Evolutionary conservation across 2,329 filamentous ascomycete genomes (phyloP).

Genomic region (Trichophyton mentagrophytes): DNA sequence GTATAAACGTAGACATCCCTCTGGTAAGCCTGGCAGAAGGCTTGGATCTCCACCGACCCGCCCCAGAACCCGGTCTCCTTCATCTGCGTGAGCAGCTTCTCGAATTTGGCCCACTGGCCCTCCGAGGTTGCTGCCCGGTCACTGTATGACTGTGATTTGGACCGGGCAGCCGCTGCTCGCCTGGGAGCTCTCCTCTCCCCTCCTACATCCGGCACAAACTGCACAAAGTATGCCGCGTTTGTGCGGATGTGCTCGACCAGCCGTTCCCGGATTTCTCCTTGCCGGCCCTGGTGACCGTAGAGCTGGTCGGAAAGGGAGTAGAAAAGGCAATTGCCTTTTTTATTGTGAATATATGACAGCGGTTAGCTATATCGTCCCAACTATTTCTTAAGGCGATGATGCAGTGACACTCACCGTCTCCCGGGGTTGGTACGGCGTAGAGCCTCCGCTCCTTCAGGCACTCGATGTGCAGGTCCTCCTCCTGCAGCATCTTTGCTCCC

Average conservation of each 20-base stretch:
- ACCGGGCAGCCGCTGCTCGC: slow-evolving; percentile 30
- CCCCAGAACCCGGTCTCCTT: slow-evolving; percentile 49
- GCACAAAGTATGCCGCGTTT: slow-evolving; percentile 50
- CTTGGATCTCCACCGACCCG: slow-evolving; percentile 54
- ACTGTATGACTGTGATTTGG: slow-evolving; percentile 31
- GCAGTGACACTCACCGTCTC: slow-evolving; percentile 45
- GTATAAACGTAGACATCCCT: slow-evolving; percentile 51
- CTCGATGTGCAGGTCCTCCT: slow-evolving; percentile 26
- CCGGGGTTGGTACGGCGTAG: slow-evolving; percentile 46
- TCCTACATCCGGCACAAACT: slow-evolving; percentile 46
- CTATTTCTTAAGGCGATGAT: slow-evolving; percentile 8
- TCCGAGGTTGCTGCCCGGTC: slow-evolving; percentile 39
- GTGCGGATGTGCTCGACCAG: slow-evolving; percentile 51
- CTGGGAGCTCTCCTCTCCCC: slow-evolving; percentile 47
- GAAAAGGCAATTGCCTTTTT: slow-evolving; percentile 56
- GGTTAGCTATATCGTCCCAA: slow-evolving; percentile 3
- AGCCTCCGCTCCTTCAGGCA: slow-evolving; percentile 43
- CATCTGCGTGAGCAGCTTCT: slow-evolving; percentile 47
- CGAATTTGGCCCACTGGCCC: slow-evolving; percentile 47
- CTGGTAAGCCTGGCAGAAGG: slow-evolving; percentile 50
- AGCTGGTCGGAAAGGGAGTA: slow-evolving; percentile 56
- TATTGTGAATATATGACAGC: not conserved
- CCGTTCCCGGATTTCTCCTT: slow-evolving; percentile 44
- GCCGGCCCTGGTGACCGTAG: slow-evolving; percentile 47
- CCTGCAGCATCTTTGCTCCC: slow-evolving; percentile 15